phyloP scores from a whole-genome alignment of 257 asterid genomes.

The Thymus mandschuricus region DNA sequence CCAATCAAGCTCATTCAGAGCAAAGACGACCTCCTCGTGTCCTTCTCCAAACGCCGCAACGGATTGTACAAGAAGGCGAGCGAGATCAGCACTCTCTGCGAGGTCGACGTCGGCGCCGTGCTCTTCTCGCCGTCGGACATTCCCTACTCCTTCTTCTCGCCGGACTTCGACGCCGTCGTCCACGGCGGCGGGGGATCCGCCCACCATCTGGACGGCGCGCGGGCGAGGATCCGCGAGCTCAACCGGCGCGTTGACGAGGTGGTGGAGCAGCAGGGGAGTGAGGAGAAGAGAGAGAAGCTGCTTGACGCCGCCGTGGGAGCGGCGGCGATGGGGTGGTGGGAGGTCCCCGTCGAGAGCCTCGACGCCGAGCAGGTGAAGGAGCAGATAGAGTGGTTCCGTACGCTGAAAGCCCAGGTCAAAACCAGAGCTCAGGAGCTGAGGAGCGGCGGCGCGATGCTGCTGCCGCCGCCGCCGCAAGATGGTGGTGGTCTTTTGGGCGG shows the following conservation, averaged over 20 bases:
- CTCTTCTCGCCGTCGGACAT: constrained; percentile 31
- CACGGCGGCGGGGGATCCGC: constrained; percentile 10
- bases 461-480: not conserved
- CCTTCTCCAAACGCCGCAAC: constrained; percentile 35
- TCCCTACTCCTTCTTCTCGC: constrained; percentile 28
- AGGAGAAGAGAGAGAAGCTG: constrained; percentile 16
- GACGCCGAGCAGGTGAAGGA: constrained; percentile 21
- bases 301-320: not conserved
- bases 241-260: constrained; percentile 18
- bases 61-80: constrained; percentile 36
- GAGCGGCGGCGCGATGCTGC: not conserved
- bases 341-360: constrained; percentile 20
- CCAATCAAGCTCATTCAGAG: constrained; percentile 20
- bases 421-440: constrained; percentile 8
- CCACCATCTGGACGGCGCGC: not conserved
- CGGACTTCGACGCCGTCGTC: constrained; percentile 26
- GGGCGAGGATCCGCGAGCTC: constrained; percentile 7
- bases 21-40: constrained; percentile 24
- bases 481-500: too few relatives aligned
- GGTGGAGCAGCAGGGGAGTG: not conserved
- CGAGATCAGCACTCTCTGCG: constrained; percentile 36
- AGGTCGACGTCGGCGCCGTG: constrained; percentile 29
- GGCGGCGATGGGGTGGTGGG: constrained; percentile 29
- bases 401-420: not conserved
- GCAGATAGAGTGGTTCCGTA: constrained; percentile 10